A percentile compares a stretch with the other conserved stretches of the same genome.
Conservation (phyloP, 768 basidiomycete genomes). For the Suillus subaureus region DNA sequence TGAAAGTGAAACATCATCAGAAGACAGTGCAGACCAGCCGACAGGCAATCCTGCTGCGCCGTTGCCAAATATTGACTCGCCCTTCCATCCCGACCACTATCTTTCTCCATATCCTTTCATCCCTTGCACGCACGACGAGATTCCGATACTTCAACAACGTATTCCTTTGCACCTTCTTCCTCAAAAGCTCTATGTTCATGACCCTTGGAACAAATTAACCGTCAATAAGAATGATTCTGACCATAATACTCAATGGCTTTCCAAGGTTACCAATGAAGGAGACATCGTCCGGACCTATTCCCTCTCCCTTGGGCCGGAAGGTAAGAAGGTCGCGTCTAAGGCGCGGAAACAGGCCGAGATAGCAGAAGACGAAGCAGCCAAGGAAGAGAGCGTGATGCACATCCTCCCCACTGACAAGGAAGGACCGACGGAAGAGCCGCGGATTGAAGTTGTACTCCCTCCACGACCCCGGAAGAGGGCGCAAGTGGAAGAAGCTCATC, state of each 20-base stretch:
- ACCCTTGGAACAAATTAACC: slow-evolving; percentile 40
- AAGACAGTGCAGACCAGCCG: not conserved
- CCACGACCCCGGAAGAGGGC: slow-evolving; percentile 24
- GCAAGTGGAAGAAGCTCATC: slow-evolving; percentile 43
- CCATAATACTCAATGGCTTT: slow-evolving; percentile 25
- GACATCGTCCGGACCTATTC: slow-evolving; percentile 36
- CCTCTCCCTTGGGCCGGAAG: slow-evolving; percentile 17
- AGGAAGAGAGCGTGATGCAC: slow-evolving; percentile 24
- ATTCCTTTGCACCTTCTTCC: slow-evolving; percentile 42
- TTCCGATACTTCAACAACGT: slow-evolving; percentile 34
- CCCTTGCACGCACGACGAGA: slow-evolving; percentile 32
- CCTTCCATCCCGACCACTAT: slow-evolving; percentile 39
- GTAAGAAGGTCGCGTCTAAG: not conserved
- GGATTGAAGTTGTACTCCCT: slow-evolving; percentile 32
- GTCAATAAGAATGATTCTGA: slow-evolving; percentile 10
- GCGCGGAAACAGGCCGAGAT: slow-evolving; percentile 10
- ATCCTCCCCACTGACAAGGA: slow-evolving; percentile 20
- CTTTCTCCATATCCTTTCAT: slow-evolving; percentile 43
- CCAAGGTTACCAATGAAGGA: slow-evolving; percentile 15
- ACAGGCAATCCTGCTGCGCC: not conserved
- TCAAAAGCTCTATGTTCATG: slow-evolving; percentile 44
- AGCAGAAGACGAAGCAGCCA: slow-evolving; percentile 16
- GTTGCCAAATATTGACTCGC: slow-evolving; percentile 8
- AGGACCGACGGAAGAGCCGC: slow-evolving; percentile 27
- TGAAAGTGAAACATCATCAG: not conserved